phyloP scores from a whole-genome alignment of 306 rosid genomes.

The Corylus avellana region DNA sequence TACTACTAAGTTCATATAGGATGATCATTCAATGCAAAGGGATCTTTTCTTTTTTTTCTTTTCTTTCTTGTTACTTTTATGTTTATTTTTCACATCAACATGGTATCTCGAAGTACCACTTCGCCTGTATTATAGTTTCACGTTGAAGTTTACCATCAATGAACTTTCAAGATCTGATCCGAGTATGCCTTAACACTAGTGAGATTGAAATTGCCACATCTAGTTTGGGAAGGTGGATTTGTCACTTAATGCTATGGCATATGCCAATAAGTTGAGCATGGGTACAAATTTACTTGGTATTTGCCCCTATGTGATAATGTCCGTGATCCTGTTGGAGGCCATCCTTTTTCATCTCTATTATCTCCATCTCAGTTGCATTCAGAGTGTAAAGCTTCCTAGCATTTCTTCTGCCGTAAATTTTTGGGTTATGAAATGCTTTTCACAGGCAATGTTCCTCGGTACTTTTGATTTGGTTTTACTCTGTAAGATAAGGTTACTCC shows the following conservation, averaged over 20 bases:
- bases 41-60: neutral
- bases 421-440: constrained; percentile 2
- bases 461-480: neutral
- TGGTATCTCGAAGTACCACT: neutral
- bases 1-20: neutral
- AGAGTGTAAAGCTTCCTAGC: neutral
- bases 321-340: neutral
- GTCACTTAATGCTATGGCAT: neutral
- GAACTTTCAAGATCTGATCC: neutral
- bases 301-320: neutral
- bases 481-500: neutral
- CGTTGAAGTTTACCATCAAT: neutral
- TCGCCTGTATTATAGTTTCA: neutral
- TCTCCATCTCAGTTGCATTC: neutral
- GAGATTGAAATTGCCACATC: neutral
- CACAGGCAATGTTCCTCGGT: neutral
- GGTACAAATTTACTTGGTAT: neutral
- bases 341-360: neutral
- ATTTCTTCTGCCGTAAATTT: constrained; percentile 1
- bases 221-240: neutral
- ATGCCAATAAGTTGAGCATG: neutral
- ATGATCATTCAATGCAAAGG: neutral
- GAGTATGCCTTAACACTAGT: neutral
- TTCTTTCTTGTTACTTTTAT: neutral
- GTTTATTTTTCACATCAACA: neutral